phyloP scores from a whole-genome alignment of 352 stramenopile species.

The Thraustochytrium striatum region DNA sequence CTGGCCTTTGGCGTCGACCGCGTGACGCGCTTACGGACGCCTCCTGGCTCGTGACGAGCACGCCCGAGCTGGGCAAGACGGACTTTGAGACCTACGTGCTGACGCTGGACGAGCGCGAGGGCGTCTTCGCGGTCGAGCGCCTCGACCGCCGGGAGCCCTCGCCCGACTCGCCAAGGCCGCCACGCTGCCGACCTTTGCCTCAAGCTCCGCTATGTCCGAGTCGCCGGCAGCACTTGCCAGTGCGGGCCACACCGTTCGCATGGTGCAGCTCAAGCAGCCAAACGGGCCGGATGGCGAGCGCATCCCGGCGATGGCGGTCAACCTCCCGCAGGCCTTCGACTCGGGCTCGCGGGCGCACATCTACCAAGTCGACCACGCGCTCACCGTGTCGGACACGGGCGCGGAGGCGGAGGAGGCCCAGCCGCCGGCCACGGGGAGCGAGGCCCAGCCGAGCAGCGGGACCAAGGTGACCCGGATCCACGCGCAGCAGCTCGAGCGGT shows the following conservation, averaged over 20 bases:
- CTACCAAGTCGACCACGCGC: constrained; percentile 33
- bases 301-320: constrained; percentile 30
- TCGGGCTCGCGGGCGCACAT: constrained; percentile 21
- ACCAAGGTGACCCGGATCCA: constrained; percentile 20
- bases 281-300: constrained; percentile 9
- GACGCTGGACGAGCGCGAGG: constrained; percentile 4
- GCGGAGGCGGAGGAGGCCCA: constrained; percentile 10
- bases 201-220: background rate
- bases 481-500: constrained; percentile 15
- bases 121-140: constrained; percentile 11
- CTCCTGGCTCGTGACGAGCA: constrained; percentile 20
- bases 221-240: background rate
- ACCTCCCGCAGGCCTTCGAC: constrained; percentile 31
- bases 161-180: background rate
- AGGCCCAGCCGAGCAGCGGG: background rate
- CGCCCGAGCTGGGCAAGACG: background rate
- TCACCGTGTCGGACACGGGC: constrained; percentile 6
- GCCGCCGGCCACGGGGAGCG: background rate
- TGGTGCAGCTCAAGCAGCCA: constrained; percentile 17
- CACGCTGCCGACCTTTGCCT: constrained; percentile 36
- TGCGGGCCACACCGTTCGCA: background rate
- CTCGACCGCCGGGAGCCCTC: constrained; percentile 15
- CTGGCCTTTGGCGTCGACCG: constrained; percentile 20
- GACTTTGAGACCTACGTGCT: constrained; percentile 2
- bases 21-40: constrained; percentile 21